Base-by-base conservation (phyloP, 2,329 filamentous ascomycete species). In the Metarhizium rileyi region DNA sequence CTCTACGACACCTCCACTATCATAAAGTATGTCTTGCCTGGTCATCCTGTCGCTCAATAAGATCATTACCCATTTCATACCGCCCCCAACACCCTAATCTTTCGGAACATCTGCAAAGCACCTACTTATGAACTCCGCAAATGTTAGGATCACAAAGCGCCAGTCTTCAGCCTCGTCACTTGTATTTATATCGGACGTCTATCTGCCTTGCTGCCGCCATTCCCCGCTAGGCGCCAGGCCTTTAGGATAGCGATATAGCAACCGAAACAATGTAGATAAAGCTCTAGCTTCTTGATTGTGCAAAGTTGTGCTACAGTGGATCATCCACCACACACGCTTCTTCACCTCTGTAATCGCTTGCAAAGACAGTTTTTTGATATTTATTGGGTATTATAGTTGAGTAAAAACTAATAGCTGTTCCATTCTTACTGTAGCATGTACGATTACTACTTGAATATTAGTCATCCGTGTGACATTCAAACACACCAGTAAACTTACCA, bases 401-500 rank as follows among this genome's bases (percentile, higher is more conserved):
- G 22, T 46, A 47, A 47, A 48, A 5, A 44, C 30, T 26, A 25
- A 35, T 25, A n/a, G 23, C 28, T 35, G 44, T 33, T 46, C 36
- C 33, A 49, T 43, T 38, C 44, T 44, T 47, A 2, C 30, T 45
- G 35, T 18, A 16, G 8, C 38, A 20, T 14, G 6, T 42, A 33
- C n/a, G 25, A 26, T 52, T 41, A 50, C 36, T 44, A 46, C n/a
- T 16, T 4, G 3, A 14, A 38, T n/a, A 16, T 25, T 23, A 33
- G 22, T n/a, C 38, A 20, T 42, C 20, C 25, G 18, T 25, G 20
- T 20, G n/a, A 25, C 10, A 42, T 9, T 10, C 23, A 5, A 3
- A 3, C 38, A 25, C 1, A 22, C 2, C 20, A 14, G 36, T 33
- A 4, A 30, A 60, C 67, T 50, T 61, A 68, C 67, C 64, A 77